These are phyloP conservation scores for Sporothrix pallida DNA, from an alignment of 2,329 filamentous ascomycete species.

Conservation along the genomic window DNA sequence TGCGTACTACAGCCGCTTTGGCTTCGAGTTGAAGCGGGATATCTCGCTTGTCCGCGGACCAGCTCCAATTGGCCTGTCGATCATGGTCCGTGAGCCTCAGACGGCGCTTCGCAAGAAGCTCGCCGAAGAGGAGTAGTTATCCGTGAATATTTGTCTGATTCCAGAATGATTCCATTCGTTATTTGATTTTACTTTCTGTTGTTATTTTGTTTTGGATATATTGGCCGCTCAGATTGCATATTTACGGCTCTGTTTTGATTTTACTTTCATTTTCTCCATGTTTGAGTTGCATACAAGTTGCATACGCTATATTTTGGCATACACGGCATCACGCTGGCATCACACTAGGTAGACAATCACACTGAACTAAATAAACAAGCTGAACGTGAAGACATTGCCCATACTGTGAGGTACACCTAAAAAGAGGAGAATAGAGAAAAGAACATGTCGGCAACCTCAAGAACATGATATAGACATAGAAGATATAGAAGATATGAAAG, in stretches of 20 bases:
- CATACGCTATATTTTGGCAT: no score
- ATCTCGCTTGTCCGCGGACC: slow-evolving; percentile 65
- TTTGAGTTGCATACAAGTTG: not conserved
- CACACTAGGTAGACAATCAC: no score
- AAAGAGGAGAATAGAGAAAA: no score
- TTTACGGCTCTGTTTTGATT: not conserved
- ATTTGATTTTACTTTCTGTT: not conserved
- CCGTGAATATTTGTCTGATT: no score
- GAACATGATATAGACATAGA: no score
- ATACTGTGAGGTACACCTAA: no score
- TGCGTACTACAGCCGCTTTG: slow-evolving; percentile 74
- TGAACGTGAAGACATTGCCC: no score
- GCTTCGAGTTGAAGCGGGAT: slow-evolving; percentile 69
- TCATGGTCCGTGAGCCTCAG: slow-evolving; percentile 80
- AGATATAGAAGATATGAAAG: slow-evolving; percentile 3
- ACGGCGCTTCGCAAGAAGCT: slow-evolving; percentile 39
- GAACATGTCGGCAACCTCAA: no score
- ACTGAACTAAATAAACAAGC: no score
- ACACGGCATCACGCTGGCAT: no score
- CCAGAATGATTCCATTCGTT: no score
- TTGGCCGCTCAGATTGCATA: slow-evolving; percentile 7
- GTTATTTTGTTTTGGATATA: not conserved
- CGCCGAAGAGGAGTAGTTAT: slow-evolving; percentile 3
- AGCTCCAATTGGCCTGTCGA: slow-evolving; percentile 69
- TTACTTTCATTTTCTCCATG: not conserved